Evolutionary conservation across 495 filamentous ascomycete genomes (phyloP).

Genomic region (Annulohypoxylon bovei): DNA sequence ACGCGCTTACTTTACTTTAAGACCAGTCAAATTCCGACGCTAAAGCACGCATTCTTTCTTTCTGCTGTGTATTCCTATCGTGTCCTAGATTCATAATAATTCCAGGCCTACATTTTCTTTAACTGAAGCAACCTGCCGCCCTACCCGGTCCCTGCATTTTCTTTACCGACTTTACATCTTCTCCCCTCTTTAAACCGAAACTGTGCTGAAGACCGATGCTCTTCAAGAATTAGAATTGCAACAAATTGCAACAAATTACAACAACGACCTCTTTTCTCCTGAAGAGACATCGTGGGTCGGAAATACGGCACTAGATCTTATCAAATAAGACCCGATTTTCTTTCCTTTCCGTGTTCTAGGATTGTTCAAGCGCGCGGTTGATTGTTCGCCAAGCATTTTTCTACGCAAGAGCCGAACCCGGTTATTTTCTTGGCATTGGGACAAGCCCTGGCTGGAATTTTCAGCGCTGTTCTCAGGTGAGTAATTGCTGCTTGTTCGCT

Average conservation of each 20-base stretch:
- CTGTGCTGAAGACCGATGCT: not conserved
- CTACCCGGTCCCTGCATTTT: not conserved
- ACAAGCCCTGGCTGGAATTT: constrained; percentile 18
- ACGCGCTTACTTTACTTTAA: not conserved
- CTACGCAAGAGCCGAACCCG: constrained; percentile 17
- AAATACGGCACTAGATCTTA: constrained; percentile 28
- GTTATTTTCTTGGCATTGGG: constrained; percentile 31
- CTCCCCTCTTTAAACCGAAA: not conserved
- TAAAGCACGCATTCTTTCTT: constrained; percentile 18
- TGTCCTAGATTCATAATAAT: constrained; percentile 1
- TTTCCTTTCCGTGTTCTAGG: constrained; percentile 24
- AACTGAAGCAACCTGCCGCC: not conserved
- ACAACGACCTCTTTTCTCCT: constrained; percentile 4
- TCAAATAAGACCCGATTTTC: constrained; percentile 25
- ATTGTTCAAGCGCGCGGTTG: constrained; percentile 40
- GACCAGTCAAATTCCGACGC: constrained; percentile 27
- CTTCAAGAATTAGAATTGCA: not conserved
- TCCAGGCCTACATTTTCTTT: constrained; percentile 1
- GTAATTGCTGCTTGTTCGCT: constrained; percentile 11
- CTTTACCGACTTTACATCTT: constrained; percentile 18
- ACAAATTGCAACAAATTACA: too few relatives aligned
- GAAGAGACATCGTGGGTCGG: constrained; percentile 16
- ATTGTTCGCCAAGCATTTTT: constrained; percentile 34
- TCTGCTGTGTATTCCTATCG: not conserved
- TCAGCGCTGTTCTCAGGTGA: constrained; percentile 30